Conservation (phyloP, 192 early-diverging fungal species). For the Rhizophagus sp. region DNA sequence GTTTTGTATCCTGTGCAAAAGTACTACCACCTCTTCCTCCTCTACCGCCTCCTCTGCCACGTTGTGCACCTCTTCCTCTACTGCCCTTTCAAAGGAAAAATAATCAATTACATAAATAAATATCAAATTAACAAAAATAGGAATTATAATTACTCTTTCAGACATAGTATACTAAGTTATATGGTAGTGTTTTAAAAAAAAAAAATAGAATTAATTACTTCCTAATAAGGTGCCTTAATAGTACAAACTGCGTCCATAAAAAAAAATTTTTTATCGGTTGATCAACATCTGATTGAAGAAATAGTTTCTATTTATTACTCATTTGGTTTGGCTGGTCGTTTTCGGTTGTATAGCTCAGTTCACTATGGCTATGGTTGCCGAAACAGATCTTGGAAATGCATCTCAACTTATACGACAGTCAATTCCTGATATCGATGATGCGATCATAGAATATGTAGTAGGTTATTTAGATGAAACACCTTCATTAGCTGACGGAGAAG, state of each 20-base stretch:
- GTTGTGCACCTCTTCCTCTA: slow-evolving; percentile 42
- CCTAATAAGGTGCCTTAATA: neutral
- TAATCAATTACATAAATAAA: neutral
- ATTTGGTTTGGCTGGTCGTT: neutral
- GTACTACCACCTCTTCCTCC: slow-evolving; percentile 42
- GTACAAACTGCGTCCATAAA: too few relatives aligned
- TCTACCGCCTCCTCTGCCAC: slow-evolving; percentile 52
- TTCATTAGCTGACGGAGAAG: slow-evolving; percentile 53
- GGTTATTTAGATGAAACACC: slow-evolving; percentile 70
- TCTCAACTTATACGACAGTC: slow-evolving; percentile 53
- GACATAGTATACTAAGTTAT: neutral
- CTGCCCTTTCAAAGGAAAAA: neutral
- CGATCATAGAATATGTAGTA: slow-evolving; percentile 75
- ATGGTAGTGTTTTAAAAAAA: neutral
- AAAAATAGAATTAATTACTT: neutral
- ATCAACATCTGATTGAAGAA: too few relatives aligned
- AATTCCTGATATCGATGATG: slow-evolving; percentile 72
- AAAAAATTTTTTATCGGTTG: too few relatives aligned
- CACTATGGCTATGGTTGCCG: neutral
- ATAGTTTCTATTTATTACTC: too few relatives aligned
- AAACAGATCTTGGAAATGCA: slow-evolving; percentile 33
- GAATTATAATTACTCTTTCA: neutral
- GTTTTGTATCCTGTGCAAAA: slow-evolving; percentile 56
- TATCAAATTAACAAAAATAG: neutral
- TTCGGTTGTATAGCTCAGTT: neutral